A percentile compares a stretch with the other conserved stretches of the same genome.
phyloP scores from a whole-genome alignment of 345 rosid species.

The Garcia nutans region DNA sequence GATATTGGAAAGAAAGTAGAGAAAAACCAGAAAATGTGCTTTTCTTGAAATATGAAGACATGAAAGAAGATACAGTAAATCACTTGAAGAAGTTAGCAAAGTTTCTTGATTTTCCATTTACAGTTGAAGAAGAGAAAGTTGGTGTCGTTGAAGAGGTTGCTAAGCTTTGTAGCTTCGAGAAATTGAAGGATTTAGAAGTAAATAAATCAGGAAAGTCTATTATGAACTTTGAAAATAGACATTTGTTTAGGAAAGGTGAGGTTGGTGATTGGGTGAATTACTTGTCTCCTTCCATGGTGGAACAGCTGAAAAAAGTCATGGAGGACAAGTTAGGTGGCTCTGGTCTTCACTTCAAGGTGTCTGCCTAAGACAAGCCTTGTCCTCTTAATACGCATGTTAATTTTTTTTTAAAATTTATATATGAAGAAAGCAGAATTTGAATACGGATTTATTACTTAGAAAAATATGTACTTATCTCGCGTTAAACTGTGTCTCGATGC shows the following conservation, averaged over 20 bases:
- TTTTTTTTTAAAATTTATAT: too few relatives aligned
- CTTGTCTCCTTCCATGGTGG: constrained; percentile 19
- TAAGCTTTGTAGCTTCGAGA: constrained; percentile 25
- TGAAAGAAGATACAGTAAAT: constrained; percentile 26
- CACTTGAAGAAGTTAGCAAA: constrained; percentile 26
- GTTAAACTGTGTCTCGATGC: too few relatives aligned
- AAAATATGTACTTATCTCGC: too few relatives aligned
- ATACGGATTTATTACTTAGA: too few relatives aligned
- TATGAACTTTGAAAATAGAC: constrained; percentile 7
- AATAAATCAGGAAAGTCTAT: constrained; percentile 20
- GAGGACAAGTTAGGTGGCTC: constrained; percentile 46
- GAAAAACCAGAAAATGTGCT: constrained; percentile 28
- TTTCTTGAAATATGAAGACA: constrained; percentile 38
- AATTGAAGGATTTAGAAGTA: constrained; percentile 20
- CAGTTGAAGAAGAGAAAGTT: constrained; percentile 13
- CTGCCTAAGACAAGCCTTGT: not conserved
- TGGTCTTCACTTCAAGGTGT: constrained; percentile 46
- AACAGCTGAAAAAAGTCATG: constrained; percentile 21
- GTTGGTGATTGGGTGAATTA: constrained; percentile 20
- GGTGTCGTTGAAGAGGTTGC: constrained; percentile 12
- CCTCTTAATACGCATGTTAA: not conserved
- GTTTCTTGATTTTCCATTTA: constrained; percentile 17
- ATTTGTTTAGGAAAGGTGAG: constrained; percentile 19
- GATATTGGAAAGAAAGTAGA: constrained; percentile 36
- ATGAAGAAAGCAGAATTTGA: too few relatives aligned